Conservation (phyloP, 768 basidiomycete species). For the Auriscalpium vulgare region DNA sequence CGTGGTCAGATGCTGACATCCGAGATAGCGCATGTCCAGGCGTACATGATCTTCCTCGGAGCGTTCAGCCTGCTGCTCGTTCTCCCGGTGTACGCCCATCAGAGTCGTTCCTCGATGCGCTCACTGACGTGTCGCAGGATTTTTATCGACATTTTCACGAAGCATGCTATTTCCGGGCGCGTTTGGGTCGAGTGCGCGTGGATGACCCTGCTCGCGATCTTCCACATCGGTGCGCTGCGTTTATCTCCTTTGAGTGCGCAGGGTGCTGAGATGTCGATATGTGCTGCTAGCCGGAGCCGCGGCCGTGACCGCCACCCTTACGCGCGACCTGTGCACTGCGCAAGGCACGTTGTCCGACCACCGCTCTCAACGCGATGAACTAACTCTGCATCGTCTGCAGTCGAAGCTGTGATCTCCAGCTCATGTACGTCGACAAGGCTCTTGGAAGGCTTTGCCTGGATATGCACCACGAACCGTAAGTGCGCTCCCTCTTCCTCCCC, state of each 20-base stretch:
- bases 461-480: slow-evolving; percentile 12
- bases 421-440: slow-evolving; percentile 11
- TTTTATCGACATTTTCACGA: slow-evolving; percentile 5
- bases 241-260: too few relatives aligned
- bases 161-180: slow-evolving; percentile 1
- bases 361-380: not conserved
- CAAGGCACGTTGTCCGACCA: slow-evolving; percentile 3
- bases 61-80: slow-evolving; percentile 13
- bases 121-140: not conserved
- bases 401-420: not conserved
- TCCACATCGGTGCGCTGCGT: not conserved
- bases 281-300: slow-evolving; percentile 5
- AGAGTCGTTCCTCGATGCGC: not conserved
- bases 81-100: slow-evolving; percentile 3
- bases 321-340: slow-evolving; percentile 7
- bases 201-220: slow-evolving; percentile 1
- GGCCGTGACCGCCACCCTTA: slow-evolving; percentile 5
- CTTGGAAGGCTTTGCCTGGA: slow-evolving; percentile 11
- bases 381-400: not conserved
- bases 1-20: not conserved
- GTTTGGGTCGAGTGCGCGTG: slow-evolving; percentile 14
- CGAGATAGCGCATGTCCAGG: slow-evolving; percentile 2
- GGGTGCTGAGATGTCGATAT: too few relatives aligned
- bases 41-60: slow-evolving; percentile 14
- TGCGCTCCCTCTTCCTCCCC: too few relatives aligned